Conservation (phyloP, 148 eudicot genomes). For the Polygonum aviculare region DNA sequence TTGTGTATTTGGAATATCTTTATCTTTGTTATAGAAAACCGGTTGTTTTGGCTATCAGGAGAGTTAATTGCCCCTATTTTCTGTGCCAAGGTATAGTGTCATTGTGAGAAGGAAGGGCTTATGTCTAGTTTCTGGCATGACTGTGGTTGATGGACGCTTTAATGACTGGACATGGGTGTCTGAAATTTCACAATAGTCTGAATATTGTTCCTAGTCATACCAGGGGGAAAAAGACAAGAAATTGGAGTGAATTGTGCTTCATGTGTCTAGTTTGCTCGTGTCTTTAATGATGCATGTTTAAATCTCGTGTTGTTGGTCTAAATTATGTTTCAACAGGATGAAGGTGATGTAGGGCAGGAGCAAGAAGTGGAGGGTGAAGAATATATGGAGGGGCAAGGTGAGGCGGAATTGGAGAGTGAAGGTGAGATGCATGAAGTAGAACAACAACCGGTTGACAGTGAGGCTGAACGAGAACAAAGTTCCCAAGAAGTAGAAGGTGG, state of each 20-base stretch:
- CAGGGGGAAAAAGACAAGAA: neutral
- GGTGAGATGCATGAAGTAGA: conserved; percentile 61
- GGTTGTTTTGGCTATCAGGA: neutral
- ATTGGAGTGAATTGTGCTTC: neutral
- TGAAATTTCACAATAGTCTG: neutral
- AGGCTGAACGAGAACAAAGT: conserved; percentile 83
- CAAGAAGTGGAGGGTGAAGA: conserved; percentile 69
- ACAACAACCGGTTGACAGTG: conserved; percentile 64
- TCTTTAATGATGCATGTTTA: neutral
- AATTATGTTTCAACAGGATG: conserved; percentile 45
- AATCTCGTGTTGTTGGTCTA: neutral
- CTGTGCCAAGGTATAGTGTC: neutral
- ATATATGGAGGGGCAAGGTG: conserved; percentile 70
- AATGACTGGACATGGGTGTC: neutral
- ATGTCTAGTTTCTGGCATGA: neutral
- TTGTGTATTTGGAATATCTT: neutral
- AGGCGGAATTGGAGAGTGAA: conserved; percentile 70
- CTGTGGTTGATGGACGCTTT: neutral
- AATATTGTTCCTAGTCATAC: neutral
- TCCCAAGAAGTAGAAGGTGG: conserved; percentile 75
- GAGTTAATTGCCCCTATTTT: neutral
- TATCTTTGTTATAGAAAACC: neutral
- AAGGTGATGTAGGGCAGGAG: conserved; percentile 56
- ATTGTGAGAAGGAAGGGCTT: neutral
- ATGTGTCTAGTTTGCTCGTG: neutral